A percentile compares a stretch with the other conserved stretches of the same genome.
Evolutionary conservation across 805 yeast genomes (phyloP).

Genomic region (Ogataea nonfermentans): DNA sequence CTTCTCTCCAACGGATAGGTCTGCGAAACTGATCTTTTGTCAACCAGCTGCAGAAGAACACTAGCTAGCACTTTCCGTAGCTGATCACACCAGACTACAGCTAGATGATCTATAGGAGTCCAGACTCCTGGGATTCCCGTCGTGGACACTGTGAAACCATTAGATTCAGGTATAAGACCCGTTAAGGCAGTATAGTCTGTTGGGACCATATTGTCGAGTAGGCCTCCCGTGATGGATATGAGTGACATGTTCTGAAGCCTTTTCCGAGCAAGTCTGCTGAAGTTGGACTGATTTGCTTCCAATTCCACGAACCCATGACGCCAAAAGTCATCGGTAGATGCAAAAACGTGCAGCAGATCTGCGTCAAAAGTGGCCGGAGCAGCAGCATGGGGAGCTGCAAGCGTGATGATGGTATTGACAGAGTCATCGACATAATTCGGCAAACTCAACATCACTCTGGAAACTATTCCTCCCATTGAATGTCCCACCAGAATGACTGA

Average conservation of each 20-base stretch:
- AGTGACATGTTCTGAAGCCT: conserved; percentile 61
- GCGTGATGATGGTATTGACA: conserved; percentile 78
- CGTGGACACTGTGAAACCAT: conserved; percentile 82
- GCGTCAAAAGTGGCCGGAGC: conserved; percentile 94
- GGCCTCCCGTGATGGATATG: conserved; percentile 88
- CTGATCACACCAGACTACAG: conserved; percentile 96
- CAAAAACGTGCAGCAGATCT: conserved; percentile 72
- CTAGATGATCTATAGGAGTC: conserved; percentile 93
- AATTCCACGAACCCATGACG: conserved; percentile 47
- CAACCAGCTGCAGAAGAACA: conserved; percentile 58
- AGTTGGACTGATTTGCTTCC: conserved; percentile 10
- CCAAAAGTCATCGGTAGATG: conserved; percentile 80
- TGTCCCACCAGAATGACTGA: conserved; percentile 85
- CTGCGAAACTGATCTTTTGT: conserved; percentile 42
- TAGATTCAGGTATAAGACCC: conserved; percentile 64
- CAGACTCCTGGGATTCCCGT: conserved; percentile 89
- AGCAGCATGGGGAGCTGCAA: conserved; percentile 89
- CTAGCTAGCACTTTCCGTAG: conserved; percentile 61
- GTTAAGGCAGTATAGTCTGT: conserved; percentile 84
- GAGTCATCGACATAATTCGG: conserved; percentile 72
- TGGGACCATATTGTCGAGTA: conserved; percentile 72
- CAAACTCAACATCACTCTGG: conserved; percentile 77
- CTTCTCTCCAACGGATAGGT: conserved; percentile 55
- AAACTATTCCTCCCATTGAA: conserved; percentile 97
- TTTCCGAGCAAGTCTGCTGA: conserved; percentile 37